phyloP scores from a whole-genome alignment of 371 early-diverging fungal species.

The Saksenaea oblongispora region DNA sequence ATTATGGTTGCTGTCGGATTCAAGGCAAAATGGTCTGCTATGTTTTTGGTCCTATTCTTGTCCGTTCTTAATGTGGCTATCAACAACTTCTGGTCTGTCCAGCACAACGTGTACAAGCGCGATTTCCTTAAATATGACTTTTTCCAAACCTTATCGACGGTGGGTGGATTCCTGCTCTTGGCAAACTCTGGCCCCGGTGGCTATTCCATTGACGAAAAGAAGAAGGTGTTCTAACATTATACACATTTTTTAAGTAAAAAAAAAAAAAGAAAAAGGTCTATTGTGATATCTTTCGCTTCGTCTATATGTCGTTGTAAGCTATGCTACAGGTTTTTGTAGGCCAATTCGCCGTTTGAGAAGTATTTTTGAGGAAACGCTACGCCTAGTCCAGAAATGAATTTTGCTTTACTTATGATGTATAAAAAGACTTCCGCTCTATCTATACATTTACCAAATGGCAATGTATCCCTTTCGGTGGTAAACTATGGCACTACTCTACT shows the following conservation, averaged over 20 bases:
- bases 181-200: constrained; percentile 89
- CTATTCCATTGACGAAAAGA: constrained; percentile 92
- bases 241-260: not conserved
- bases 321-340: too few species aligned
- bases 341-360: too few species aligned
- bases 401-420: too few species aligned
- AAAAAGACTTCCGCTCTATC: too few species aligned
- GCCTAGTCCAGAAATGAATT: too few species aligned
- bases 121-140: constrained; percentile 96
- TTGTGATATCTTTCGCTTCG: not conserved
- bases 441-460: too few species aligned
- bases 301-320: not conserved
- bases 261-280: not conserved
- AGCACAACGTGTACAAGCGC: constrained; percentile 66
- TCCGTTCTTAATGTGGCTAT: constrained; percentile 83
- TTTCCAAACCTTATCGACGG: constrained; percentile 93
- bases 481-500: too few species aligned
- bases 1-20: constrained; percentile 93
- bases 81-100: constrained; percentile 95
- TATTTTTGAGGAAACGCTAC: too few species aligned
- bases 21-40: constrained; percentile 93
- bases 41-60: constrained; percentile 84
- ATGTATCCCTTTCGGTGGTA: too few species aligned
- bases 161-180: constrained; percentile 90
- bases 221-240: constrained; percentile 77